These are phyloP conservation scores for Hypoxylon cercidicola DNA, from an alignment of 495 filamentous ascomycete genomes.

Conservation along the genomic window DNA sequence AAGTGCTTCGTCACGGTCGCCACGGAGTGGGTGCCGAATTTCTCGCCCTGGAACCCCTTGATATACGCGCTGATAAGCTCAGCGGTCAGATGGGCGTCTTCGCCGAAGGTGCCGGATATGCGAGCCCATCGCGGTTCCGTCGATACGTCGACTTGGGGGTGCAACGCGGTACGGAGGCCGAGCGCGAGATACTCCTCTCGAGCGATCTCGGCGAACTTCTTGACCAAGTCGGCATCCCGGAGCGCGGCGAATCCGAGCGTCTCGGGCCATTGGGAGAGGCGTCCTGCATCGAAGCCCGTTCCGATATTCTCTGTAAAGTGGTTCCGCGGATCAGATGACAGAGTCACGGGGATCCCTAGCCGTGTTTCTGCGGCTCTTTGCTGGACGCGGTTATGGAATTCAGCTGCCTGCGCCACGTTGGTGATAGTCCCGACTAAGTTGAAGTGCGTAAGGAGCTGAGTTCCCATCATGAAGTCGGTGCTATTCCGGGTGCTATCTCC, in stretches of 20 bases:
- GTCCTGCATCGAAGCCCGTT: slow-evolving; percentile 35
- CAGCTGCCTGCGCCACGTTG: slow-evolving; percentile 23
- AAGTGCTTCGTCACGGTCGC: slow-evolving; percentile 53
- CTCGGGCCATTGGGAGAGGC: slow-evolving; percentile 42
- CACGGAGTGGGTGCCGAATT: slow-evolving; percentile 38
- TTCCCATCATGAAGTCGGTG: slow-evolving; percentile 37
- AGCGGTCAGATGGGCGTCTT: slow-evolving; percentile 45
- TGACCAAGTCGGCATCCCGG: slow-evolving; percentile 18
- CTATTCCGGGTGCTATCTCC: slow-evolving; percentile 30
- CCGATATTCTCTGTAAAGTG: slow-evolving; percentile 38
- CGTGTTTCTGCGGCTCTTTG: slow-evolving; percentile 36
- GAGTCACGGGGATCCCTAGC: slow-evolving; percentile 39
- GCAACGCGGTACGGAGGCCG: slow-evolving; percentile 42
- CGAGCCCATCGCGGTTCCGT: slow-evolving; percentile 53
- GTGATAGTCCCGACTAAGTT: slow-evolving; percentile 34
- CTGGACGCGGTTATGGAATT: slow-evolving; percentile 37
- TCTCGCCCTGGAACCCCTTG: slow-evolving; percentile 39
- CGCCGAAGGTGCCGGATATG: slow-evolving; percentile 46
- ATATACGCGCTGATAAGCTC: slow-evolving; percentile 40
- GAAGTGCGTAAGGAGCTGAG: slow-evolving; percentile 37
- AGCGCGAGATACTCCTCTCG: slow-evolving; percentile 41
- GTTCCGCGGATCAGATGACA: slow-evolving; percentile 41
- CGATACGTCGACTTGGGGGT: slow-evolving; percentile 51
- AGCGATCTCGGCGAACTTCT: slow-evolving; percentile 37
- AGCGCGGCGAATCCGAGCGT: slow-evolving; percentile 43